These are phyloP conservation scores for Termitomyces sp. DNA, from an alignment of 768 basidiomycete species.

Conservation along the genomic window DNA sequence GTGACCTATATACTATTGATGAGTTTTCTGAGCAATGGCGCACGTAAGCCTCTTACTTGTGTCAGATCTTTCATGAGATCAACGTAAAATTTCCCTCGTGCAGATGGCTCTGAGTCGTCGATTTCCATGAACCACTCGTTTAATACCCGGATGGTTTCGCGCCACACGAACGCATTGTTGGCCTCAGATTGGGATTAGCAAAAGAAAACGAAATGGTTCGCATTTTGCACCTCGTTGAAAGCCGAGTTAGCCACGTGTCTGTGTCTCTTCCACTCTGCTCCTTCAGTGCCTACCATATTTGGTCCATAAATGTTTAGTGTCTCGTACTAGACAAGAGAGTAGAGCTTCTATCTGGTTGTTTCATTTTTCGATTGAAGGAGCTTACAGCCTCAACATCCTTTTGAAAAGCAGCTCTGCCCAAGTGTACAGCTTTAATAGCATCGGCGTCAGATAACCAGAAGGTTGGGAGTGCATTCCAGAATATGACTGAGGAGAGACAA, in stretches of 20 bases:
- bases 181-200: constrained; percentile 22
- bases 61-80: constrained; percentile 21
- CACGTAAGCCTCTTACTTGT: constrained; percentile 17
- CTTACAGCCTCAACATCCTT: constrained; percentile 34
- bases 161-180: constrained; percentile 45
- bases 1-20: constrained; percentile 18
- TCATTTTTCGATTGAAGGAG: neutral
- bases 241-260: constrained; percentile 39
- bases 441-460: constrained; percentile 42
- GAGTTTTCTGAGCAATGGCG: neutral
- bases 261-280: constrained; percentile 38
- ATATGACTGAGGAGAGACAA: constrained; percentile 26
- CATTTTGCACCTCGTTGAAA: constrained; percentile 38
- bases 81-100: constrained; percentile 4
- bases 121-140: constrained; percentile 38
- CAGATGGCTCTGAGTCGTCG: constrained; percentile 12
- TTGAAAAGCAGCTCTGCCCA: constrained; percentile 28
- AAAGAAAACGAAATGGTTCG: neutral
- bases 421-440: constrained; percentile 29
- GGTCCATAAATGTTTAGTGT: constrained; percentile 39
- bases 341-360: neutral
- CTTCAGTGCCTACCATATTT: constrained; percentile 38
- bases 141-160: constrained; percentile 32
- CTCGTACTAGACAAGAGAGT: constrained; percentile 24
- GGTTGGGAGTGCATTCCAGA: constrained; percentile 23